Evolutionary conservation across 2,329 filamentous ascomycete species (phyloP), one percentile per base, ranked within the genome.

Genomic region (Aspergillus sp.): DNA sequence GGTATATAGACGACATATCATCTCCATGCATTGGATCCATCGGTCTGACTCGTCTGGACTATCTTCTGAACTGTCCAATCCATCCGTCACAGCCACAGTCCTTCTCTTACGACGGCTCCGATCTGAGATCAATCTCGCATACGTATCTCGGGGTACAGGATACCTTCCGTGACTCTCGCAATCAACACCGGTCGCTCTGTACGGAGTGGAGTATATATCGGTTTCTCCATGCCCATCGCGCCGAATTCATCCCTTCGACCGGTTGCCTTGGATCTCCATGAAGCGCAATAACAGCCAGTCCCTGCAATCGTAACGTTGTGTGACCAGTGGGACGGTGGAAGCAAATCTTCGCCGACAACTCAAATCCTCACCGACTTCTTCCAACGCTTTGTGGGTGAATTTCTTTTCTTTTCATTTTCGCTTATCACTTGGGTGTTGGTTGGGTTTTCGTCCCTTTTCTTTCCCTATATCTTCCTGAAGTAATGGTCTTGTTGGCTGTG

Each of bases 341-440:
- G 40, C 40, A 52, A 45, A 49, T 48, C 47, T 44, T 55, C 19
- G 54, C 42, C 50, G 54, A 48, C 47, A 57, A 51, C 49, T 45
- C 53, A 43, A 56, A 51, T 54, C 49, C 56, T 58, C 58, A 60
- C 58, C 58, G 58, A 59, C 58, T 62, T 55, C 57, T 59, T 48
- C 49, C 55, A 53, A 48, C 32, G 38, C 25, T 36, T 45, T 47
- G 23, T 49, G 19, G 16, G 11, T 53, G 47, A 45, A 47, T 51
- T 50, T 53, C 19, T 52, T 47, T 54, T 48, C 53, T 38, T 52
- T 47, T 47, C n/a, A 20, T 23, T 21, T 42, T 42, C 16, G 11
- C 17, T 42, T 42, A 5, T 42, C 19, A 7, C 19, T 42, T 42
- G 34, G 34, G 34, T n/a, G 31, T 43, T 42, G 34, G 50, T 48